These are phyloP conservation scores for Rheum nobile DNA, from an alignment of 148 eudicot species.

Conservation along the genomic window DNA sequence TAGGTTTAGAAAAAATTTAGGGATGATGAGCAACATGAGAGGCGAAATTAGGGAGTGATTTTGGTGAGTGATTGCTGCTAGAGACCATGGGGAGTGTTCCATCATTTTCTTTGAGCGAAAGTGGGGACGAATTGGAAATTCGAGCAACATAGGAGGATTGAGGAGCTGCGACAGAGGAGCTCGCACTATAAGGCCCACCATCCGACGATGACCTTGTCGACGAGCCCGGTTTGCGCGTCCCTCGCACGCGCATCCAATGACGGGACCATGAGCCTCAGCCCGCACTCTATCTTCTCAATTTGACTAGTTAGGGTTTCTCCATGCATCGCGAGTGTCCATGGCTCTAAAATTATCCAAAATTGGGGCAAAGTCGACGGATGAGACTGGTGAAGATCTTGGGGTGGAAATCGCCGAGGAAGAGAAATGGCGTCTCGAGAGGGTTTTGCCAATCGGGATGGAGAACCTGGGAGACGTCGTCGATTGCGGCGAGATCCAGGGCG, in stretches of 20 bases:
- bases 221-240: constrained; percentile 41
- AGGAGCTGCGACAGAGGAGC: too few relatives aligned
- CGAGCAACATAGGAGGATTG: too few relatives aligned
- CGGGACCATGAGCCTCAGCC: constrained; percentile 76
- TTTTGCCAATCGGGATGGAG: constrained; percentile 56
- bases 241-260: constrained; percentile 38
- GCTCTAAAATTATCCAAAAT: background rate
- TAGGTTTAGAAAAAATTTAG: too few relatives aligned
- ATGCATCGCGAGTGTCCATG: constrained; percentile 28
- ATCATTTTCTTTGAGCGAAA: too few relatives aligned
- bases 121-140: too few relatives aligned
- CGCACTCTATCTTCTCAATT: constrained; percentile 69
- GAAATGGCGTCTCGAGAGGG: constrained; percentile 56
- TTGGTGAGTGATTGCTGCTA: too few relatives aligned
- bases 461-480: constrained; percentile 36
- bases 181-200: constrained; percentile 19
- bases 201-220: constrained; percentile 28
- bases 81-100: too few relatives aligned
- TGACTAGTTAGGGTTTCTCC: constrained; percentile 33
- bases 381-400: constrained; percentile 72
- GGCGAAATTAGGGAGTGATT: too few relatives aligned
- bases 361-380: constrained; percentile 12
- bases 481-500: constrained; percentile 59
- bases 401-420: constrained; percentile 80
- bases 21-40: too few relatives aligned